phyloP scores from a whole-genome alignment of 805 yeast species.

The Wickerhamiella kurtzmanii region DNA sequence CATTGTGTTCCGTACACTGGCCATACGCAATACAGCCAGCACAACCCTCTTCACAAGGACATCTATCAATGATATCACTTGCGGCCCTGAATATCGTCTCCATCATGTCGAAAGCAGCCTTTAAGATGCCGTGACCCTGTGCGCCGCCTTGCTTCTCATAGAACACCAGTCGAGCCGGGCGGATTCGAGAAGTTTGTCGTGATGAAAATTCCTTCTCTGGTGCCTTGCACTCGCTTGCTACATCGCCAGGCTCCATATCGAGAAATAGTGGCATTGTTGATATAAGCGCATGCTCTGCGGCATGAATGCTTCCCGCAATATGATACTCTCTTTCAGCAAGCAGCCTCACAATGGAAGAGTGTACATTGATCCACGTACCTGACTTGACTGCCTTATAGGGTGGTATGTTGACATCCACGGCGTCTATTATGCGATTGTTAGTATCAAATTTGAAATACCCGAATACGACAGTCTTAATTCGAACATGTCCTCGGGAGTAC shows the following conservation, averaged over 20 bases:
- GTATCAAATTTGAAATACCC: slow-evolving; percentile 84
- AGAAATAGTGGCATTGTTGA: slow-evolving; percentile 62
- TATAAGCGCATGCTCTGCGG: slow-evolving; percentile 84
- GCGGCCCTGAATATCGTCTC: slow-evolving; percentile 54
- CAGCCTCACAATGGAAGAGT: slow-evolving; percentile 45
- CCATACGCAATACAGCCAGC: slow-evolving; percentile 79
- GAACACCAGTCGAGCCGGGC: slow-evolving; percentile 82
- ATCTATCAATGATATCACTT: slow-evolving; percentile 41
- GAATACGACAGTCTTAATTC: slow-evolving; percentile 65
- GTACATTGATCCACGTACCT: slow-evolving; percentile 90
- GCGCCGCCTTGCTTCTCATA: slow-evolving; percentile 75
- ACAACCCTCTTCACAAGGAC: slow-evolving; percentile 54
- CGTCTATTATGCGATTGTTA: slow-evolving; percentile 69
- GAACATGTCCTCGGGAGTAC: slow-evolving; percentile 56
- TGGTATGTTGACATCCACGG: slow-evolving; percentile 83
- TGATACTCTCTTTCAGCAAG: slow-evolving; percentile 46
- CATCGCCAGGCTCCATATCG: slow-evolving; percentile 51
- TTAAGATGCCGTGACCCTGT: slow-evolving; percentile 65
- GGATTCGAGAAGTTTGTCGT: slow-evolving; percentile 50
- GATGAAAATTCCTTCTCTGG: slow-evolving; percentile 90
- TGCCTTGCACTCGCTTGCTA: slow-evolving; percentile 90
- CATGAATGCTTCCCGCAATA: slow-evolving; percentile 89
- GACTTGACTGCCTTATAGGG: slow-evolving; percentile 56
- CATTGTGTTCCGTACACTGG: slow-evolving; percentile 64
- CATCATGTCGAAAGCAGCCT: slow-evolving; percentile 66